phyloP scores from a whole-genome alignment of 2,329 filamentous ascomycete genomes.

The Fusarium beomiforme region DNA sequence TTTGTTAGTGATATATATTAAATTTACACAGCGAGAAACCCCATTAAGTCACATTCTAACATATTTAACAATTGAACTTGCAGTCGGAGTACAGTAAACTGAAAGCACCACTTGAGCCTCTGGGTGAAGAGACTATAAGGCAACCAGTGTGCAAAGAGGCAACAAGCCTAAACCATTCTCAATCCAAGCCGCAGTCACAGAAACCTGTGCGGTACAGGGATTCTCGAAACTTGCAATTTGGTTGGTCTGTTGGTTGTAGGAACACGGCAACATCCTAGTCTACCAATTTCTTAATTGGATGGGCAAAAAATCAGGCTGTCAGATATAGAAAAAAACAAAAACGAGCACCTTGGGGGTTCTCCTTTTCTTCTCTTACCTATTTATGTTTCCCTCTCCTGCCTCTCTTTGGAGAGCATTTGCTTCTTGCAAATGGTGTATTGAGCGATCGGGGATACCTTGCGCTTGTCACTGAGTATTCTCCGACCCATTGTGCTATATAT shows the following conservation, averaged over 20 bases:
- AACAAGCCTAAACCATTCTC: background rate
- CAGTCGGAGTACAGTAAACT: accelerated
- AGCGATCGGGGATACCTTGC: too few relatives aligned
- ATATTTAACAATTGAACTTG: accelerated
- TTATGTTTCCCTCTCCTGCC: accelerated
- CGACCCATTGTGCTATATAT: background rate
- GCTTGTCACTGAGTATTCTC: too few relatives aligned
- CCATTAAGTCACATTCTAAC: too few relatives aligned
- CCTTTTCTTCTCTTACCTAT: background rate
- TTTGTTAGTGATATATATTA: too few relatives aligned
- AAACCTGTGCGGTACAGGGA: background rate
- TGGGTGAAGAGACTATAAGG: background rate
- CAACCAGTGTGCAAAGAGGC: background rate
- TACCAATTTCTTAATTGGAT: background rate
- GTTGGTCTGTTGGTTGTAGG: background rate
- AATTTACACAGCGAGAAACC: too few relatives aligned
- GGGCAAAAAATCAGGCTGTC: background rate
- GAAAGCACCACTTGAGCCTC: background rate
- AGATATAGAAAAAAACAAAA: background rate
- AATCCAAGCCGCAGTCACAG: background rate
- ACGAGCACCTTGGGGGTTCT: background rate
- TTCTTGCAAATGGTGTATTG: accelerated
- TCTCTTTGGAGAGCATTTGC: accelerated
- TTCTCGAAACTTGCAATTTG: background rate
- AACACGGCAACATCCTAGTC: background rate